Percentiles rank a stretch among this genome's conserved stretches.
Conservation (phyloP, 352 stramenopile genomes). For the Phytophthora tubulina region DNA sequence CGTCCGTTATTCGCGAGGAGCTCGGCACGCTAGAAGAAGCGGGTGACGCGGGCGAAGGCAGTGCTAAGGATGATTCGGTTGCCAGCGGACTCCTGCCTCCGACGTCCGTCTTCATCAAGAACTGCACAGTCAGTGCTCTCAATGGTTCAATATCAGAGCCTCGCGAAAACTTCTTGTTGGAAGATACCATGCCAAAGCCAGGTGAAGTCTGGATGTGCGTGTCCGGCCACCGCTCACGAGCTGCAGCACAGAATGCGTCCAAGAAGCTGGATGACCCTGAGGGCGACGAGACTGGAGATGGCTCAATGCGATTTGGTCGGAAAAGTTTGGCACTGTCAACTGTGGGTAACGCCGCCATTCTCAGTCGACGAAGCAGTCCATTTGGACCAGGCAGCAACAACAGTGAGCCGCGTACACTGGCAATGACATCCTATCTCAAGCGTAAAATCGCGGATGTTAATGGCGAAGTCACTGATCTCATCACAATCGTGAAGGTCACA, state of each 20-base stretch:
- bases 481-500: slow-evolving; percentile 80
- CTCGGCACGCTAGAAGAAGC: slow-evolving; percentile 11
- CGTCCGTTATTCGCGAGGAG: slow-evolving; percentile 27
- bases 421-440: slow-evolving; percentile 50
- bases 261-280: slow-evolving; percentile 41
- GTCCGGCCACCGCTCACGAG: slow-evolving; percentile 59
- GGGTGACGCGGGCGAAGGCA: slow-evolving; percentile 15
- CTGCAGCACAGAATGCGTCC: slow-evolving; percentile 39
- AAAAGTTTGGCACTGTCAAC: slow-evolving; percentile 36
- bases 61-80: slow-evolving; percentile 21
- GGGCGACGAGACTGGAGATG: slow-evolving; percentile 2
- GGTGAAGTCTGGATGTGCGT: slow-evolving; percentile 83
- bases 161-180: slow-evolving; percentile 68
- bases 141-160: slow-evolving; percentile 48
- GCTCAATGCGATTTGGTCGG: slow-evolving; percentile 12
- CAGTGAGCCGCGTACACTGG: slow-evolving; percentile 41
- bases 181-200: slow-evolving; percentile 82
- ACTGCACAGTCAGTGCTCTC: slow-evolving; percentile 62
- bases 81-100: slow-evolving; percentile 19
- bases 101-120: slow-evolving; percentile 60
- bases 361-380: slow-evolving; percentile 48
- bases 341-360: slow-evolving; percentile 37
- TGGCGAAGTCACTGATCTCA: slow-evolving; percentile 68
- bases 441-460: slow-evolving; percentile 57
- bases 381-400: slow-evolving; percentile 33